Evolutionary conservation across 495 filamentous ascomycete genomes (phyloP), one percentile per base, ranked within the genome.

Genomic region (Articulospora tetracladia): DNA sequence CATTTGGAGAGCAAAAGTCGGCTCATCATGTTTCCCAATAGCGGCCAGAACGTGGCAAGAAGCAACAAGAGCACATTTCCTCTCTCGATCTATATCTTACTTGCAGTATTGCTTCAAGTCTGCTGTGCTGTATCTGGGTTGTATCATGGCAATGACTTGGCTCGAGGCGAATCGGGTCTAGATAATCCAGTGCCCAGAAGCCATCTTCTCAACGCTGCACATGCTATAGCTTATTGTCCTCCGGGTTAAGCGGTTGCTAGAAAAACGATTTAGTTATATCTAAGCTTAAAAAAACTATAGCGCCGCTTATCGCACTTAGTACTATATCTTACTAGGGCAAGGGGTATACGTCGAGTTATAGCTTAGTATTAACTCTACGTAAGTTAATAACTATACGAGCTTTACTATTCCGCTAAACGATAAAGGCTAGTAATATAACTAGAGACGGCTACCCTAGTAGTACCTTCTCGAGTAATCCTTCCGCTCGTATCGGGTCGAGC

Each of bases 201-300:
- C n/a, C n/a, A n/a, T n/a, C n/a, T n/a, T n/a, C n/a, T n/a, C n/a
- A n/a, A n/a, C n/a, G n/a, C n/a, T n/a, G n/a, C n/a, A n/a, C n/a
- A n/a, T n/a, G n/a, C n/a, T n/a, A n/a, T n/a, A n/a, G n/a, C n/a
- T n/a, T n/a, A n/a, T 47, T 19, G 17, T 47, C 41, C 19, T 47
- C 41, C 19, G 7, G 4, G 7, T 47, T 47, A 8, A 47, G 19
- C 7, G 17, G 17, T 47, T 47, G 20, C 19, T 47, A n/a, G 41
- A 47, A 47, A 47, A 47, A 47, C 17, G 17, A 19, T 47, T 47
- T 47, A 47, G 41, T 47, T 47, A 47, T 47, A 47, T 47, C 20
- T 6, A 47, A 17, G 19, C 20, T 47, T 19, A 23, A 47, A 19
- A 47, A 47, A n/a, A 47, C 20, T 47, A 47, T 47, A 6, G 41